Base-by-base conservation (phyloP, 352 stramenopile species). In the Pythium myriotylum region DNA sequence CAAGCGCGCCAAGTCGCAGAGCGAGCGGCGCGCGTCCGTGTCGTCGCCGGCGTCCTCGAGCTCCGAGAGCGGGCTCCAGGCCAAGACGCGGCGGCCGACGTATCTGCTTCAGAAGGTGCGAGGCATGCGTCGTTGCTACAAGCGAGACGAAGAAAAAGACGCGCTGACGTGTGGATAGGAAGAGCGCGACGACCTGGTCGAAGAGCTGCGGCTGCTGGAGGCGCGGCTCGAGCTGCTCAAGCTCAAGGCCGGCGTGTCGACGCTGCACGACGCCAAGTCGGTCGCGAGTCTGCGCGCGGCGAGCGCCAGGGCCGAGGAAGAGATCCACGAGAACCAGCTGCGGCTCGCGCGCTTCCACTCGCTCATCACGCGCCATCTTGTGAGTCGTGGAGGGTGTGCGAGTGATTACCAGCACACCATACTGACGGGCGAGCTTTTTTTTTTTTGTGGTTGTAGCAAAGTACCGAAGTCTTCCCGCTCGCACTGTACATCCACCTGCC, bases 91-190 rank as follows among this genome's bases (percentile, higher is more conserved):
- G 13, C 43, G 45, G 14, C 50, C 59, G 6, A 55, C 51, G 41
- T 60, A 66, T 50, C 23, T 60, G 27, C 24, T 66, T 3, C 59
- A 60, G 50, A 66, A 65, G 55, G 55, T 55, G 14, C 16, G 49
- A 46, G 17, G 23, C 23, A 7, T 7, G 45, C n/a, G 45, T 52
- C 19, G 45, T 23, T 22, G n/a, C n/a, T n/a, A n/a, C n/a, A n/a
- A n/a, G n/a, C n/a, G n/a, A n/a, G n/a, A n/a, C n/a, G n/a, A n/a
- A n/a, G n/a, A n/a, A n/a, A n/a, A n/a, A n/a, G n/a, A n/a, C n/a
- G n/a, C n/a, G n/a, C n/a, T n/a, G n/a, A n/a, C n/a, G n/a, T n/a
- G n/a, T n/a, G n/a, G 22, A 2, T 26, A 68, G 61, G 47, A 68
- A 6, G 53, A 68, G 20, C 61, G 61, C 5, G 49, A 52, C 0